Conservation (phyloP, 1,284 basidiomycete genomes). For the Moniliophthora roreri region DNA sequence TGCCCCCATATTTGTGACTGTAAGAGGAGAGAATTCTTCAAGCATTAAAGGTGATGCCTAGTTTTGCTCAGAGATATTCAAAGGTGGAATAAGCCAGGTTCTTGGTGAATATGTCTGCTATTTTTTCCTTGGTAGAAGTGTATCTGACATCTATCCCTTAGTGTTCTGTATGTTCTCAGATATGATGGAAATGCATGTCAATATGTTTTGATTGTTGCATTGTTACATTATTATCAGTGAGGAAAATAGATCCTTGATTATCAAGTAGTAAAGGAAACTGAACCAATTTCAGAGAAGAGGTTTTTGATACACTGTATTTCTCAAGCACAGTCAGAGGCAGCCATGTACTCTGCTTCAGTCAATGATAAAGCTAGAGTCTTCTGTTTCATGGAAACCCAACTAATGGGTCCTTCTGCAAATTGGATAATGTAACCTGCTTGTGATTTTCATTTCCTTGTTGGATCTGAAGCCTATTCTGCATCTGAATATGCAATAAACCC, state of each 20-base stretch:
- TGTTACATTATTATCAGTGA: constrained; percentile 29
- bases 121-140: constrained; percentile 20
- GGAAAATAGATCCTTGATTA: constrained; percentile 34
- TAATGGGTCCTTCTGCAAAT: constrained; percentile 19
- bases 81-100: background rate
- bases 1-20: too few species aligned
- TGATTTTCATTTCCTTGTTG: constrained; percentile 18
- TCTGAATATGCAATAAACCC: constrained; percentile 18
- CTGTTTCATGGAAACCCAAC: constrained; percentile 27
- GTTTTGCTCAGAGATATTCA: too few species aligned
- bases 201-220: constrained; percentile 39
- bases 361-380: constrained; percentile 27
- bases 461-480: constrained; percentile 28
- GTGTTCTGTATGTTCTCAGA: constrained; percentile 29
- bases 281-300: constrained; percentile 22
- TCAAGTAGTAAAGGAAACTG: constrained; percentile 25
- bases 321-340: constrained; percentile 20
- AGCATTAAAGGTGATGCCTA: too few species aligned
- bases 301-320: constrained; percentile 14
- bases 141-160: constrained; percentile 10
- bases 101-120: constrained; percentile 30
- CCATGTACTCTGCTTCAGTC: constrained; percentile 34
- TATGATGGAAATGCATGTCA: constrained; percentile 34
- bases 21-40: too few species aligned
- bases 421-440: constrained; percentile 23